These are phyloP conservation scores for Phytophthora boehmeriae DNA, from an alignment of 352 stramenopile genomes.

Conservation along the genomic window DNA sequence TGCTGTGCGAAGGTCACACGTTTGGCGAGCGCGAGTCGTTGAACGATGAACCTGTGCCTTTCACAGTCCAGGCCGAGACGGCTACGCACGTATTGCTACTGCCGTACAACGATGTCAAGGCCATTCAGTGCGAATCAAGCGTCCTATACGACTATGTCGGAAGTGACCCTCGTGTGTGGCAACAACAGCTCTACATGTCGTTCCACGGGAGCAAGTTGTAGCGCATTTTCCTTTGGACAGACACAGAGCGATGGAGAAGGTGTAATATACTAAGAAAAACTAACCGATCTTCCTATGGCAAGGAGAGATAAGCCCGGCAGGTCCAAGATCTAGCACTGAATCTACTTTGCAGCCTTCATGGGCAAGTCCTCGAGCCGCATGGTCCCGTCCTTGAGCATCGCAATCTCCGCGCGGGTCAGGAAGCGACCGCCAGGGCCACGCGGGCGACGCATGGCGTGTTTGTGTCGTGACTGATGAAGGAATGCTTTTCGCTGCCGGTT, in stretches of 20 bases:
- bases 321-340: conserved; percentile 1
- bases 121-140: conserved; percentile 49
- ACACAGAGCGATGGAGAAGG: conserved; percentile 3
- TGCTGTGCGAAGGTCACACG: conserved; percentile 50
- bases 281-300: background rate
- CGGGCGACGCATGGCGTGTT: conserved; percentile 86
- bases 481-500: conserved; percentile 84
- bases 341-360: conserved; percentile 42
- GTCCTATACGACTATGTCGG: conserved; percentile 34
- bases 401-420: conserved; percentile 80
- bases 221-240: conserved; percentile 1
- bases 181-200: conserved; percentile 44
- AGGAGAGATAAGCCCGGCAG: conserved; percentile 2
- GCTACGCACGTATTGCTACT: conserved; percentile 72
- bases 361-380: conserved; percentile 68
- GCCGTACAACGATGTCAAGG: conserved; percentile 61
- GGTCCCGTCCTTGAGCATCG: conserved; percentile 69
- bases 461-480: conserved; percentile 86
- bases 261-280: conserved; percentile 17
- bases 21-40: conserved; percentile 76
- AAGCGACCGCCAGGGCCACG: conserved; percentile 86
- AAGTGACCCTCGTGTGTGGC: conserved; percentile 35
- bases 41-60: conserved; percentile 75
- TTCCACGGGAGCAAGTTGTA: conserved; percentile 45
- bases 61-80: conserved; percentile 57